These are phyloP conservation scores for Filobasidium floriforme DNA, from an alignment of 768 basidiomycete genomes.

Conservation along the genomic window DNA sequence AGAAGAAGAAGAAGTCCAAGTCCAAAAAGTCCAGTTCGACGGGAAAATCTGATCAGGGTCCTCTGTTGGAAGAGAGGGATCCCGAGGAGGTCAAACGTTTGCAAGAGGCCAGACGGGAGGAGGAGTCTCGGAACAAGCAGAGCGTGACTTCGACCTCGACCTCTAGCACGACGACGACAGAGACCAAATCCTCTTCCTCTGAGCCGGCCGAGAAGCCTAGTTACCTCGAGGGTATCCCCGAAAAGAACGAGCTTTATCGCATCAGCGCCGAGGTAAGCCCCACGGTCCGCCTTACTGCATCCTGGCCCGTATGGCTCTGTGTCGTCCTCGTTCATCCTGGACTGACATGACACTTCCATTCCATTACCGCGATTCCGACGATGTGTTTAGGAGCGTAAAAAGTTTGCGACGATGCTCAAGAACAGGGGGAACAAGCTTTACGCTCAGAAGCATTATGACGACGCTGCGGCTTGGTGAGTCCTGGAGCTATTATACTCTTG, in stretches of 20 bases:
- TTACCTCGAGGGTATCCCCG: conserved; percentile 17
- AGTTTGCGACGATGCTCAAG: conserved; percentile 54
- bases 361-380: too few relatives aligned
- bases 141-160: neutral
- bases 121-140: conserved; percentile 11
- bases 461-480: conserved; percentile 40
- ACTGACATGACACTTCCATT: conserved; percentile 8
- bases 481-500: too few relatives aligned
- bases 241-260: neutral
- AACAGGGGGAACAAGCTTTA: conserved; percentile 49
- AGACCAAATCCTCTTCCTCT: conserved; percentile 26
- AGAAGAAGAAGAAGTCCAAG: conserved; percentile 50
- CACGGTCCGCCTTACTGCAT: neutral
- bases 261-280: neutral
- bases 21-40: conserved; percentile 27
- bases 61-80: conserved; percentile 69
- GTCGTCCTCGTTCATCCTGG: conserved; percentile 8
- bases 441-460: conserved; percentile 46
- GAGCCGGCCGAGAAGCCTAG: neutral
- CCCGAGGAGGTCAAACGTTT: conserved; percentile 42
- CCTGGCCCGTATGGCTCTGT: neutral
- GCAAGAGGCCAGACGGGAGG: conserved; percentile 1
- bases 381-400: conserved; percentile 38
- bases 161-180: conserved; percentile 26
- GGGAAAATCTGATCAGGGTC: conserved; percentile 45